Evolutionary conservation across 2,329 filamentous ascomycete genomes (phyloP), one percentile per base, ranked within the genome.

Genomic region (Gnomoniopsis smithogilvyi): DNA sequence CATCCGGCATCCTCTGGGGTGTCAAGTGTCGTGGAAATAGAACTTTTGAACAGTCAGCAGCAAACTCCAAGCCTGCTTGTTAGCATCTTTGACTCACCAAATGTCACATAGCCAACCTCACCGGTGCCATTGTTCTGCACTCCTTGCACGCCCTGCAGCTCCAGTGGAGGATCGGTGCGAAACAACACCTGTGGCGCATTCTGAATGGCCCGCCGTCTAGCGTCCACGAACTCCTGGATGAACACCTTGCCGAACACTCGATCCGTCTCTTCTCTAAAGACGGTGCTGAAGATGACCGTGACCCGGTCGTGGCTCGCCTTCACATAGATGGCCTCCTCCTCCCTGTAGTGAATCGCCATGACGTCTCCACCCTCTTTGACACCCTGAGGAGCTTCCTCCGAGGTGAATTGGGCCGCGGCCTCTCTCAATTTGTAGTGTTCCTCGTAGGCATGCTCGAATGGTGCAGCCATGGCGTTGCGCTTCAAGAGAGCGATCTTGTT

Each of bases 281-380:
- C 86, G 46, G 95, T 99, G 77, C 92, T 96, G 82, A 99, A 99
- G 70, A 99, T 99, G 69, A 99, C 93, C 1, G 96, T 99, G 54
- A 99, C 95, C 69, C 95, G 88, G 73, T 99, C 95, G 78, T 96
- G 90, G 74, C 91, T 96, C 63, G 95, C 94, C 79, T 99, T 98
- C 79, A 99, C 89, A 75, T 96, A 99, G 71, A 99, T 98, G 54
- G 95, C 93, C 75, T 99, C 95, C 79, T 98, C 93, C 70, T 99
- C 96, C 58, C 95, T 90, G 78, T 99, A 99, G 75, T 98, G 94
- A 68, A 99, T 96, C 2, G 94, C 88, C 84, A 96, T 96, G 61
- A 98, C 89, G 67, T 95, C 87, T 59, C 94, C 93, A 53, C 95
- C 94, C 76, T 98, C 95, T 65, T 81, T 80, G 33, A 97, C 81